Evolutionary conservation across 805 yeast genomes (phyloP).

Genomic region (Candida silvicultrix): DNA sequence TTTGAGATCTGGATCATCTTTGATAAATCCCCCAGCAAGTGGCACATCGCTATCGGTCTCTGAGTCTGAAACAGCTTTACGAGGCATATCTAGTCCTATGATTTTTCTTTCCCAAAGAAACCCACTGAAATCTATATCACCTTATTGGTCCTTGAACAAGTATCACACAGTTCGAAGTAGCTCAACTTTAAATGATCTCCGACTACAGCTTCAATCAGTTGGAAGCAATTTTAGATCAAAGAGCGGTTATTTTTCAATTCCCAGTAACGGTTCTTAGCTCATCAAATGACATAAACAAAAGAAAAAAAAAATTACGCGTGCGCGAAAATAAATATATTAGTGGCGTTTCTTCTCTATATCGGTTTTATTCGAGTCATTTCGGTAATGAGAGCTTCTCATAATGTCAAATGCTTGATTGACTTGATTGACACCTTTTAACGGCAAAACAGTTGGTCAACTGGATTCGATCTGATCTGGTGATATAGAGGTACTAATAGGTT

Average conservation of each 20-base stretch:
- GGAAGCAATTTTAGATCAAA: not conserved
- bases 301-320: not conserved
- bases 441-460: too few species aligned
- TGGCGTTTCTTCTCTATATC: too few species aligned
- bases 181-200: too few species aligned
- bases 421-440: not conserved
- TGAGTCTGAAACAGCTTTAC: conserved; percentile 5
- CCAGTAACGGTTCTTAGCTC: too few species aligned
- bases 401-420: too few species aligned
- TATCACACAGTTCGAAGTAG: too few species aligned
- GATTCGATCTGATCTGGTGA: too few species aligned
- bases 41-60: conserved; percentile 19
- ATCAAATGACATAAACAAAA: not conserved
- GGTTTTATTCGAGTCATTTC: not conserved
- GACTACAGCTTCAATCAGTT: too few species aligned
- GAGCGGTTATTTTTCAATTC: not conserved
- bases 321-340: too few species aligned
- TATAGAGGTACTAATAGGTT: not conserved
- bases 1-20: conserved; percentile 19
- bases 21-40: conserved; percentile 21
- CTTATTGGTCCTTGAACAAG: too few species aligned
- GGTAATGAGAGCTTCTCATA: not conserved
- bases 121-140: too few species aligned
- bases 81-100: not conserved
- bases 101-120: too few species aligned